Conservation (phyloP, 805 yeast species). For the Candida easanensis region DNA sequence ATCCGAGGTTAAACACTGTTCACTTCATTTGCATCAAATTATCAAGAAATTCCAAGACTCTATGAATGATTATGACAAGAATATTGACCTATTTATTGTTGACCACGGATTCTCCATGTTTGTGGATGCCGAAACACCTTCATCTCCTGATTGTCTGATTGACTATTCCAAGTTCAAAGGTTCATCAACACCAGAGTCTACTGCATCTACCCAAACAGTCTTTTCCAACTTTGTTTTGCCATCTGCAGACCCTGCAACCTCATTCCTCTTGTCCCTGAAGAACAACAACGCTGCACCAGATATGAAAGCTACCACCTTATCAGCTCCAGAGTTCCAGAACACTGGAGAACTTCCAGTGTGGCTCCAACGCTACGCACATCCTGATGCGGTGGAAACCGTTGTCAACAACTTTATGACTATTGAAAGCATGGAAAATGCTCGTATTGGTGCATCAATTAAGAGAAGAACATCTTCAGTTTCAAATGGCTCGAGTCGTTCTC, state of each 20-base stretch:
- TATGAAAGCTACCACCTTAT: slow-evolving; percentile 8
- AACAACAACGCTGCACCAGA: slow-evolving; percentile 14
- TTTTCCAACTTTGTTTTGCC: slow-evolving; percentile 25
- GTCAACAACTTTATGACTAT: slow-evolving; percentile 30
- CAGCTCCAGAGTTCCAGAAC: slow-evolving; percentile 12
- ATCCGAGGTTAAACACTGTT: slow-evolving; percentile 23
- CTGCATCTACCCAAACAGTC: background rate
- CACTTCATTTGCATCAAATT: slow-evolving; percentile 26
- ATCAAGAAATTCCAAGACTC: slow-evolving; percentile 25
- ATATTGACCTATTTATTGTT: slow-evolving; percentile 18
- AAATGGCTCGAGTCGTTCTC: slow-evolving; percentile 1
- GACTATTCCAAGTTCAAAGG: slow-evolving; percentile 19
- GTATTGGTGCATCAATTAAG: slow-evolving; percentile 21
- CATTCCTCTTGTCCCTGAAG: slow-evolving; percentile 25
- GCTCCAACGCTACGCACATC: slow-evolving; percentile 37
- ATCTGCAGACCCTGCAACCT: slow-evolving; percentile 23
- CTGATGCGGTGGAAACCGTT: slow-evolving; percentile 24
- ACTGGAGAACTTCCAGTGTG: slow-evolving; percentile 37
- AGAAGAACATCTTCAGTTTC: slow-evolving; percentile 13
- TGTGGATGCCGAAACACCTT: slow-evolving; percentile 2
- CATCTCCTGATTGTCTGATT: slow-evolving; percentile 1
- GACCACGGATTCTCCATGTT: slow-evolving; percentile 24
- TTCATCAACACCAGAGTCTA: background rate
- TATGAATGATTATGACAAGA: slow-evolving; percentile 11
- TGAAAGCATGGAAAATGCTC: slow-evolving; percentile 33